Percentiles rank a stretch among this genome's conserved stretches.
Conservation (phyloP, 208 protist species). For the Paratrypanosoma confusum region DNA sequence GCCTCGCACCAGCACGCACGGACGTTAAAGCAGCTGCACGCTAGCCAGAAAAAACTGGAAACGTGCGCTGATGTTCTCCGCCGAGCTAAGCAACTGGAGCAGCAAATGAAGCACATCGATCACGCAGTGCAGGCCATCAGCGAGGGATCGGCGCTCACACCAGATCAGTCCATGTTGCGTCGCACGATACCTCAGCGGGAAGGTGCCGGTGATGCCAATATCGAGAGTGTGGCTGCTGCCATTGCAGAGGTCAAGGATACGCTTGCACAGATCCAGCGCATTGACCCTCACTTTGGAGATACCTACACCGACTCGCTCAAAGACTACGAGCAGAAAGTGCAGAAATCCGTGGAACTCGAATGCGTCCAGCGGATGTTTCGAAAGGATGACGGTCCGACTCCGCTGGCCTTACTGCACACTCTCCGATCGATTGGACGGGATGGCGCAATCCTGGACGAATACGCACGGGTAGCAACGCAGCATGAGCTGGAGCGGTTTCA, state of each 20-base stretch:
- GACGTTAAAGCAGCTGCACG: slow-evolving; percentile 21
- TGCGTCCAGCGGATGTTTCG: slow-evolving; percentile 30
- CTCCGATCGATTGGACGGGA: slow-evolving; percentile 53
- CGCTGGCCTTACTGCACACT: slow-evolving; percentile 32
- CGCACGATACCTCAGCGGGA: background rate
- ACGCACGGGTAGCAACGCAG: slow-evolving; percentile 22
- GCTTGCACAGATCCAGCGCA: slow-evolving; percentile 28
- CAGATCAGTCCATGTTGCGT: background rate
- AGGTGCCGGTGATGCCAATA: background rate
- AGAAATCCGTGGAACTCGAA: slow-evolving; percentile 44
- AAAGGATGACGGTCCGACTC: slow-evolving; percentile 29
- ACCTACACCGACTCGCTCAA: slow-evolving; percentile 35
- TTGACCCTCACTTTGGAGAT: slow-evolving; percentile 51
- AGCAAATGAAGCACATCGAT: slow-evolving; percentile 30
- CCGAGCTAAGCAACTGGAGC: slow-evolving; percentile 31
- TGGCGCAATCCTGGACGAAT: slow-evolving; percentile 41
- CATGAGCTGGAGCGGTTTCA: slow-evolving; percentile 15
- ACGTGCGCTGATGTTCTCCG: slow-evolving; percentile 32
- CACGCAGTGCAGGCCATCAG: slow-evolving; percentile 25
- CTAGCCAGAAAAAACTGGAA: slow-evolving; percentile 34
- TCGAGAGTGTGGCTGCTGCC: slow-evolving; percentile 14
- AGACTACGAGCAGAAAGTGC: slow-evolving; percentile 43
- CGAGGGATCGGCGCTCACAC: background rate
- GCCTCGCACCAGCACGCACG: slow-evolving; percentile 10
- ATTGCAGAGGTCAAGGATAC: slow-evolving; percentile 22